phyloP scores from a whole-genome alignment of 2,329 filamentous ascomycete species.

The Talaromyces sp. region DNA sequence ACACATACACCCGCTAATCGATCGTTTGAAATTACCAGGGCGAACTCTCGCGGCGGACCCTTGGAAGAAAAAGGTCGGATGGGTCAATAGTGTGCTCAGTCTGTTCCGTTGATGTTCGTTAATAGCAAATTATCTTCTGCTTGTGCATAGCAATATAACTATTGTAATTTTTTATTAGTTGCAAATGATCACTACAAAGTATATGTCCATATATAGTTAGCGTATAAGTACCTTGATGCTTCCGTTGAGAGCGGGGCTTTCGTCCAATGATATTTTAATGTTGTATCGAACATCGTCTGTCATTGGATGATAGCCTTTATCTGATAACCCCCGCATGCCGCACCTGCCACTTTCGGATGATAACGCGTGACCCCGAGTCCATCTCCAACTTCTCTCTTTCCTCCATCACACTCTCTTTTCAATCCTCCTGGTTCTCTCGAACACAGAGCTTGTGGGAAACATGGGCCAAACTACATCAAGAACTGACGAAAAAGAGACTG shows the following conservation, averaged over 20 bases:
- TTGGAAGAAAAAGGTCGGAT: neutral
- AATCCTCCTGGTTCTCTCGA: too few species aligned
- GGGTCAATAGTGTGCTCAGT: neutral
- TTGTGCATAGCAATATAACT: neutral
- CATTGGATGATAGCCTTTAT: neutral
- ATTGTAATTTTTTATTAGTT: neutral
- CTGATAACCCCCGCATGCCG: neutral
- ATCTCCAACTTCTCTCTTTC: neutral
- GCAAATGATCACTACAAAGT: neutral
- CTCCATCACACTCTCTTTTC: neutral
- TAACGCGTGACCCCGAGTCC: neutral
- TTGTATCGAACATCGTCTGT: too few species aligned
- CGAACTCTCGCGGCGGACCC: neutral
- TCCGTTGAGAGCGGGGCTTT: neutral
- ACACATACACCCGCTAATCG: neutral
- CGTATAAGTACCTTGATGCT: neutral
- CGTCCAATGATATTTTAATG: neutral
- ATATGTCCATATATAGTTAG: neutral
- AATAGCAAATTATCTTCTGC: neutral
- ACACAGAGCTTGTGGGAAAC: neutral
- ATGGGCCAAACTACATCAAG: constrained; percentile 17
- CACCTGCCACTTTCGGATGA: constrained; percentile 3
- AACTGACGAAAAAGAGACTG: constrained; percentile 14
- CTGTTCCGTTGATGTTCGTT: neutral
- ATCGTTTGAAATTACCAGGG: neutral